These are phyloP conservation scores for Aschersonia sp. DNA, from an alignment of 2,329 filamentous ascomycete genomes.

Conservation along the genomic window DNA sequence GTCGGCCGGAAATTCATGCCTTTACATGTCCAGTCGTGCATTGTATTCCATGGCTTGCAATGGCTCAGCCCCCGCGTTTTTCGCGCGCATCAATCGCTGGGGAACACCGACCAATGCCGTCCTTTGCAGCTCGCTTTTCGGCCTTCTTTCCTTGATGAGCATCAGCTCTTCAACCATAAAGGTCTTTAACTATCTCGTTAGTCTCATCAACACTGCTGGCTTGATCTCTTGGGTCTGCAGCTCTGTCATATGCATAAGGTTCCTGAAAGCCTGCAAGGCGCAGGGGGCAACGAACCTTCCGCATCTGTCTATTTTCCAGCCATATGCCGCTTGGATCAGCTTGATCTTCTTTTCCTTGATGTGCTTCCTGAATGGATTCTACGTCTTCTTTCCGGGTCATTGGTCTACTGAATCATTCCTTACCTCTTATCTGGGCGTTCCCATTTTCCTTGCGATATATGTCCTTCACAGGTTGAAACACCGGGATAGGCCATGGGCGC, in stretches of 20 bases:
- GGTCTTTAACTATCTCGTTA: constrained; percentile 44
- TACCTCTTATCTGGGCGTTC: constrained; percentile 7
- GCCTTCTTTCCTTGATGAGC: background rate
- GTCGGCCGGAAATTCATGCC: constrained; percentile 31
- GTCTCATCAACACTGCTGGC: constrained; percentile 11
- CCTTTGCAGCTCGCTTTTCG: background rate
- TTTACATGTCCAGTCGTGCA: constrained; percentile 30
- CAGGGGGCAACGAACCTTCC: constrained; percentile 2
- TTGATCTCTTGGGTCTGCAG: constrained; percentile 8
- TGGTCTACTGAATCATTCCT: constrained; percentile 7
- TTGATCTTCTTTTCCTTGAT: constrained; percentile 14
- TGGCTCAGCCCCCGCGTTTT: background rate
- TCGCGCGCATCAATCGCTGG: background rate
- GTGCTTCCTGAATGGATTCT: constrained; percentile 46
- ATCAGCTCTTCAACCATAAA: constrained; percentile 16
- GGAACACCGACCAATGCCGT: background rate
- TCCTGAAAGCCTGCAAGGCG: constrained; percentile 3
- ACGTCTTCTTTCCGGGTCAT: constrained; percentile 7
- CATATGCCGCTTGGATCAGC: constrained; percentile 3
- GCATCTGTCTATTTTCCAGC: constrained; percentile 2
- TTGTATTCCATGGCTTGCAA: constrained; percentile 16
- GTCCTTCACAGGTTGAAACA: background rate
- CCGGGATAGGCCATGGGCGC: background rate
- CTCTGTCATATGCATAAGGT: constrained; percentile 5
- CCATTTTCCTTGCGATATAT: constrained; percentile 2